Evolutionary conservation across 1,139 yeast genomes (phyloP).

Genomic region (Yamadazyma atlantica): DNA sequence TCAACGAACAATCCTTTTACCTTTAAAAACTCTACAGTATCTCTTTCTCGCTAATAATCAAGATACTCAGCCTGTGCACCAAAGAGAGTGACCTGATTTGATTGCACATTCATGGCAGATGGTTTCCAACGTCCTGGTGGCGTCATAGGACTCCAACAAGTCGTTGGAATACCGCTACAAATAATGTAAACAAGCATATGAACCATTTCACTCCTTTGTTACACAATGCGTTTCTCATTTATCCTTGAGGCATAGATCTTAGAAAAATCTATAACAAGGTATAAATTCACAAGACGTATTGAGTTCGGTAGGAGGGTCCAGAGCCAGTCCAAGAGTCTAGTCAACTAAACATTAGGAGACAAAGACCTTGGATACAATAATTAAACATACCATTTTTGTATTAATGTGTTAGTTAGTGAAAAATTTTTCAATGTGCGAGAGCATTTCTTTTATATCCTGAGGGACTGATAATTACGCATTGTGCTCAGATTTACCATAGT

Average conservation of each 20-base stretch:
- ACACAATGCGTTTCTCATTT: constrained; percentile 12
- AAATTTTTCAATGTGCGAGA: constrained; percentile 5
- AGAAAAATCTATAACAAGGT: not conserved
- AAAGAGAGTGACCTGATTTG: constrained; percentile 14
- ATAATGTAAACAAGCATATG: constrained; percentile 3
- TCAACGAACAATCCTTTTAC: constrained; percentile 13
- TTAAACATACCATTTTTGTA: constrained; percentile 13
- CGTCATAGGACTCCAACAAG: not conserved
- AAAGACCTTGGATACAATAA: constrained; percentile 1
- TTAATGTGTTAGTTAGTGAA: not conserved
- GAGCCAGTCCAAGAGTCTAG: constrained; percentile 7
- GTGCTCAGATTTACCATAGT: not conserved
- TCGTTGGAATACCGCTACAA: constrained; percentile 2
- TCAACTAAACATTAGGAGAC: no score
- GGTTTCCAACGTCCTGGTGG: constrained; percentile 1
- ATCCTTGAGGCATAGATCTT: no score
- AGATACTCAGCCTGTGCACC: constrained; percentile 22
- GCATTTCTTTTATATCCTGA: not conserved
- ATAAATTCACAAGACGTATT: not conserved
- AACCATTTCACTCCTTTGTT: constrained; percentile 13
- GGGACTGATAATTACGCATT: constrained; percentile 4
- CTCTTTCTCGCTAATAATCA: constrained; percentile 2
- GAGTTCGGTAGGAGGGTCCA: constrained; percentile 14
- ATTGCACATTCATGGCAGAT: constrained; percentile 8
- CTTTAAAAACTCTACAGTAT: constrained; percentile 19